Conservation (phyloP, 2,329 filamentous ascomycete genomes). For the Monosporascus sp. region DNA sequence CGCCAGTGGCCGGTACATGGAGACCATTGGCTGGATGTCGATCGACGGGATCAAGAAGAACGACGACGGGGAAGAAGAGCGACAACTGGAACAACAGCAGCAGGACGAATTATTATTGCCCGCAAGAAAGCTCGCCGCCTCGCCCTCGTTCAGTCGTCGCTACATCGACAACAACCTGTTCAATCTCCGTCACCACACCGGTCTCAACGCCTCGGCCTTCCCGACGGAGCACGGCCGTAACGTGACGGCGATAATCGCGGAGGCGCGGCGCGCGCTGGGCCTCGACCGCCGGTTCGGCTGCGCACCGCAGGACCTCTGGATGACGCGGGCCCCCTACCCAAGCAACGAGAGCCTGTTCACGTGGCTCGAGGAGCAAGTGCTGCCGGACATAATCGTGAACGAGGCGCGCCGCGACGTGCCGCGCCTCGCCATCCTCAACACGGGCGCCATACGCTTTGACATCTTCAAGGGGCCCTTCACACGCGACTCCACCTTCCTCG, state of each 20-base stretch:
- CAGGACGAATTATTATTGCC: neutral
- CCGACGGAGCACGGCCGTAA: slow-evolving; percentile 68
- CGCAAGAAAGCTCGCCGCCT: slow-evolving; percentile 23
- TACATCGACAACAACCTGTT: slow-evolving; percentile 95
- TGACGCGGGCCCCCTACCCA: slow-evolving; percentile 71
- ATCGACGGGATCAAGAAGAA: slow-evolving; percentile 56
- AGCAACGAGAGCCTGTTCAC: slow-evolving; percentile 70
- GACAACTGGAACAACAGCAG: neutral
- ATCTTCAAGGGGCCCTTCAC: slow-evolving; percentile 92
- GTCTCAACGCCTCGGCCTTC: slow-evolving; percentile 66
- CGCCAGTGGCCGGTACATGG: slow-evolving; percentile 86
- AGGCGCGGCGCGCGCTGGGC: slow-evolving; percentile 63
- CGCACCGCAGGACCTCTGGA: slow-evolving; percentile 74
- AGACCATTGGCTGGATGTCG: slow-evolving; percentile 92
- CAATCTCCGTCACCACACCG: slow-evolving; percentile 76
- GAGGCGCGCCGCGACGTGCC: slow-evolving; percentile 53
- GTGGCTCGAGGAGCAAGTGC: slow-evolving; percentile 70
- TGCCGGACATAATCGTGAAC: slow-evolving; percentile 61
- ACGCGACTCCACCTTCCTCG: slow-evolving; percentile 74
- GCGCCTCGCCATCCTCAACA: slow-evolving; percentile 75
- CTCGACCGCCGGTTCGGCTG: slow-evolving; percentile 78
- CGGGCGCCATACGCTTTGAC: slow-evolving; percentile 88
- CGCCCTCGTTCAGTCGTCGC: slow-evolving; percentile 62
- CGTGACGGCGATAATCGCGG: slow-evolving; percentile 63
- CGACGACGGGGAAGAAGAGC: slow-evolving; percentile 13